Conservation (phyloP, 2,329 filamentous ascomycete genomes). For the Mollisiaceae sp. region DNA sequence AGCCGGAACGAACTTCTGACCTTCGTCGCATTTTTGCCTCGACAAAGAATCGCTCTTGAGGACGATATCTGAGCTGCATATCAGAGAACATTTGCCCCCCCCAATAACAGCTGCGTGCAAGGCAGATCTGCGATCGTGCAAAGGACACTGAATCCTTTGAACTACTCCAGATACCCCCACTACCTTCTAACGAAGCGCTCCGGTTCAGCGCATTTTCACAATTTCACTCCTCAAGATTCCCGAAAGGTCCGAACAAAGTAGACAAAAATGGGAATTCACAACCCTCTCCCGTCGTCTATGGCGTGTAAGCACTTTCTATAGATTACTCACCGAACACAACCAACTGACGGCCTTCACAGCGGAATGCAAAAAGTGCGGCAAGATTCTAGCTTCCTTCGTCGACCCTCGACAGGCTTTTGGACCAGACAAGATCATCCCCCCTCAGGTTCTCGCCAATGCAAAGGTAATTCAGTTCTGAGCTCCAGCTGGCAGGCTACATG, state of each 20-base stretch:
- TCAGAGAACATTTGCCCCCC: constrained; percentile 1
- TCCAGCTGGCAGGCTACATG: no score
- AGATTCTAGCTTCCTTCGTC: constrained; percentile 93
- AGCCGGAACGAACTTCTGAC: neutral
- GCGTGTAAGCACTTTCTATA: constrained; percentile 59
- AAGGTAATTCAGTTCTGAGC: constrained; percentile 62
- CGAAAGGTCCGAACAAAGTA: constrained; percentile 1
- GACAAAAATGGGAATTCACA: constrained; percentile 64
- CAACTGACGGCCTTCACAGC: constrained; percentile 56
- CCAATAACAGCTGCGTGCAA: neutral
- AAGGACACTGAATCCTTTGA: neutral
- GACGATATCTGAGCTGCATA: constrained; percentile 6
- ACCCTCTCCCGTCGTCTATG: constrained; percentile 69
- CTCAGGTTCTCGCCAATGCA: constrained; percentile 84
- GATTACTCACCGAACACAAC: constrained; percentile 29
- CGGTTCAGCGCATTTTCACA: constrained; percentile 15
- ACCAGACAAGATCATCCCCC: constrained; percentile 96
- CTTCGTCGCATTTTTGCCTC: constrained; percentile 7
- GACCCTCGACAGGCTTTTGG: constrained; percentile 93
- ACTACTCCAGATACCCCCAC: constrained; percentile 8
- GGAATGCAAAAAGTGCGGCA: constrained; percentile 96
- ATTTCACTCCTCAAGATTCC: constrained; percentile 6
- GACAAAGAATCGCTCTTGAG: constrained; percentile 2
- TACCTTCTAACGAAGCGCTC: constrained; percentile 1
- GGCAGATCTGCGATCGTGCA: constrained; percentile 8